These are phyloP conservation scores for Verticillium klebahnii DNA, from an alignment of 2,329 filamentous ascomycete genomes.

Conservation along the genomic window DNA sequence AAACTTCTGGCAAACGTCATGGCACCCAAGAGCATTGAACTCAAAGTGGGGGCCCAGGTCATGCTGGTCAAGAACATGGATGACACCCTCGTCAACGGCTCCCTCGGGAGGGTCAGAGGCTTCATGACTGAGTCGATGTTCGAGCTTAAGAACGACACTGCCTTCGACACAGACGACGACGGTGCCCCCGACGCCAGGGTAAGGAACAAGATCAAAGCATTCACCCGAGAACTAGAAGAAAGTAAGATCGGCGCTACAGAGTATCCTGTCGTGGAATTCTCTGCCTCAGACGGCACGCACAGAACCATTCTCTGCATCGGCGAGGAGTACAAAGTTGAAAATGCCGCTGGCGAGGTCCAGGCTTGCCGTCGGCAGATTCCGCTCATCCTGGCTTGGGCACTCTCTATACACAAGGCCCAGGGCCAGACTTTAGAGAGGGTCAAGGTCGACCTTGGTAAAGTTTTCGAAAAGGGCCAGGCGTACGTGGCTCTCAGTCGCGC, in stretches of 20 bases:
- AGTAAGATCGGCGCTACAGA: conserved; percentile 35
- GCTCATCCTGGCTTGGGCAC: conserved; percentile 90
- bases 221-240: conserved; percentile 36
- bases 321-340: conserved; percentile 93
- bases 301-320: conserved; percentile 76
- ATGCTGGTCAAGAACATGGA: conserved; percentile 99
- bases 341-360: conserved; percentile 92
- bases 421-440: conserved; percentile 91
- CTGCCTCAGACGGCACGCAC: conserved; percentile 69
- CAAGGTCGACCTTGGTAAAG: conserved; percentile 85
- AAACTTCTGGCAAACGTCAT: conserved; percentile 86
- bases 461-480: conserved; percentile 96
- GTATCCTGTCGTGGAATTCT: conserved; percentile 83
- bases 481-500: conserved; percentile 95
- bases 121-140: conserved; percentile 59
- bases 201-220: conserved; percentile 53
- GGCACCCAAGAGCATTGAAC: conserved; percentile 72
- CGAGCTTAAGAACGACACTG: conserved; percentile 20
- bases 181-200: conserved; percentile 36
- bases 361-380: conserved; percentile 80
- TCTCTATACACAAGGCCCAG: conserved; percentile 97
- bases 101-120: conserved; percentile 76
- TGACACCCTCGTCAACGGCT: conserved; percentile 88
- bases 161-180: conserved; percentile 39
- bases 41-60: conserved; percentile 92